These are phyloP conservation scores for Carpinus viminea DNA, from an alignment of 306 rosid species.

Conservation along the genomic window DNA sequence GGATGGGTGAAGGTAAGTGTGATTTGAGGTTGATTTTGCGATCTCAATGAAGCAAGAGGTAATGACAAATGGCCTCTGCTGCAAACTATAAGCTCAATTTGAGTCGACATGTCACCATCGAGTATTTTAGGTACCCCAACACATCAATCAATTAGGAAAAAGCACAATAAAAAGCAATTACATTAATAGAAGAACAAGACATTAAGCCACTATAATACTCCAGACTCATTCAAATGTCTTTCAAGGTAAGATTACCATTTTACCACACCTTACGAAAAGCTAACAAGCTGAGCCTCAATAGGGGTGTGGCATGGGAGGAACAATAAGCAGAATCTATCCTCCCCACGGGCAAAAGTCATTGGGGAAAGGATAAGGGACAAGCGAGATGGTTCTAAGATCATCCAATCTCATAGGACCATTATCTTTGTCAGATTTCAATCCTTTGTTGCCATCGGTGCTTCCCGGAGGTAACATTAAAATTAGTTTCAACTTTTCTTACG, in stretches of 20 bases:
- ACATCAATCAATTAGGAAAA: conserved; percentile 31
- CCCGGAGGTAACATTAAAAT: too few species aligned
- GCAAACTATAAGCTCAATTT: conserved; percentile 88
- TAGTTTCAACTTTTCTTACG: too few species aligned
- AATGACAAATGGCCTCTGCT: conserved; percentile 68
- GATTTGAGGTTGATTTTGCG: conserved; percentile 50
- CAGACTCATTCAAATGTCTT: background rate
- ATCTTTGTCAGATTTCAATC: background rate
- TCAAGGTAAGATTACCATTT: background rate
- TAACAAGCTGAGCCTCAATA: background rate
- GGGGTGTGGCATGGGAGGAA: background rate
- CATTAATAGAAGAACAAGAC: background rate
- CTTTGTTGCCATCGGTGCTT: background rate
- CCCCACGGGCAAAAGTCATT: background rate
- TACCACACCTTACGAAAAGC: background rate
- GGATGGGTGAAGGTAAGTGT: conserved; percentile 32
- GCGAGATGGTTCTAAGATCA: background rate
- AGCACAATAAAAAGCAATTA: background rate
- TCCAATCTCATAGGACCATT: background rate
- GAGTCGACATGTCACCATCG: conserved; percentile 89
- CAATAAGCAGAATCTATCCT: background rate
- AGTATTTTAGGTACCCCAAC: conserved; percentile 72
- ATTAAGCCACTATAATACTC: background rate
- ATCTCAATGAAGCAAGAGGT: conserved; percentile 38
- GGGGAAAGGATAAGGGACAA: background rate